A percentile compares a stretch with the other conserved stretches of the same genome.
phyloP scores from a whole-genome alignment of 257 asterid species.

The Solanum raphanifolium region DNA sequence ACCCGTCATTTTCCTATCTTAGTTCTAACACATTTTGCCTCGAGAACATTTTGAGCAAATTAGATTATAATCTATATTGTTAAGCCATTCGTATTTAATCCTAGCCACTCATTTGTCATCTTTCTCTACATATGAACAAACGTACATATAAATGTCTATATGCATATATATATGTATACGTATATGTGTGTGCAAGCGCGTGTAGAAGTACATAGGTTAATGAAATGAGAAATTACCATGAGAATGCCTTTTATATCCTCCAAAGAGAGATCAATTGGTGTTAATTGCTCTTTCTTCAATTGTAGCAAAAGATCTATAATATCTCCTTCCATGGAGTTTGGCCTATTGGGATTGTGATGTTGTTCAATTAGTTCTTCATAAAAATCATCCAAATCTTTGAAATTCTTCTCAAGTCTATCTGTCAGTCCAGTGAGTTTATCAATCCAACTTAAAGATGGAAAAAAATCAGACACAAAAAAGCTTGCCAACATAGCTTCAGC shows the following conservation, averaged over 20 bases:
- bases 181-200: not conserved
- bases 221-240: not conserved
- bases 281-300: not conserved
- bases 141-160: not conserved
- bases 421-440: not conserved
- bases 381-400: not conserved
- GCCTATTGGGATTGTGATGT: not conserved
- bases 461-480: not conserved
- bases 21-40: not conserved
- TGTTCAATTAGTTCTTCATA: constrained; percentile 16
- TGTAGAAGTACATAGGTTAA: not conserved
- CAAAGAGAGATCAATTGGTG: not conserved
- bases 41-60: not conserved
- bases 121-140: not conserved
- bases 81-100: not conserved
- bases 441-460: not conserved
- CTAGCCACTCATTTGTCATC: not conserved
- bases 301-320: constrained; percentile 8
- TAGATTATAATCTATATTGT: not conserved
- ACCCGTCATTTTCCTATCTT: not conserved
- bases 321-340: not conserved
- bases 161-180: too few species aligned
- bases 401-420: not conserved
- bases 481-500: not conserved
- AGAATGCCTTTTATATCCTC: constrained; percentile 9